A percentile compares a stretch with the other conserved stretches of the same genome.
Evolutionary conservation across 2,329 filamentous ascomycete species (phyloP).

Genomic region (Ilyonectria robusta): DNA sequence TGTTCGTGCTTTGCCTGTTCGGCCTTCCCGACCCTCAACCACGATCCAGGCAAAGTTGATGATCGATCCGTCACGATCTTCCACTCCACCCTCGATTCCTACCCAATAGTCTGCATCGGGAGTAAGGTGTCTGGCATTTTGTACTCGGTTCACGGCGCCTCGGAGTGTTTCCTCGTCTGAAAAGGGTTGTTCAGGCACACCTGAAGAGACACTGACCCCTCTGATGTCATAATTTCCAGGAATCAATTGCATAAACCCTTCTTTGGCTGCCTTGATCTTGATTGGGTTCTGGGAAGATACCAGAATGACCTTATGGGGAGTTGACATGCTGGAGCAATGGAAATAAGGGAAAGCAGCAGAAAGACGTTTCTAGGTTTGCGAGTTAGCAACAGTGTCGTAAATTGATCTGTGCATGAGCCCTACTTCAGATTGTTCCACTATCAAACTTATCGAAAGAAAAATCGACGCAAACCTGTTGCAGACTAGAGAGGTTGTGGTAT

Average conservation of each 20-base stretch:
- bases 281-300: constrained; percentile 58
- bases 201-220: constrained; percentile 53
- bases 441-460: too few relatives aligned
- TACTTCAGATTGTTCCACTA: too few relatives aligned
- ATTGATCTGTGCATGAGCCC: too few relatives aligned
- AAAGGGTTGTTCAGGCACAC: constrained; percentile 58
- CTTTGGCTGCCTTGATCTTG: constrained; percentile 55
- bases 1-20: constrained; percentile 55
- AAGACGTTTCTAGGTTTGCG: too few relatives aligned
- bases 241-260: constrained; percentile 56
- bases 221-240: constrained; percentile 47
- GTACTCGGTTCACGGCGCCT: constrained; percentile 56
- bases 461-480: too few relatives aligned
- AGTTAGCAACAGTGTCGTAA: too few relatives aligned
- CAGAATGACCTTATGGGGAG: constrained; percentile 36
- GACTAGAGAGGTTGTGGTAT: too few relatives aligned
- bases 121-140: constrained; percentile 48
- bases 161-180: constrained; percentile 55
- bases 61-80: constrained; percentile 46
- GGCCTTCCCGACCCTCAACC: constrained; percentile 47
- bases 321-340: not conserved
- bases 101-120: constrained; percentile 57
- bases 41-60: constrained; percentile 60
- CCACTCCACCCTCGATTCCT: constrained; percentile 59
- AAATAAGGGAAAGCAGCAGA: too few relatives aligned